Conservation (phyloP, 23 red algal species). For the Chondrus crispus region DNA sequence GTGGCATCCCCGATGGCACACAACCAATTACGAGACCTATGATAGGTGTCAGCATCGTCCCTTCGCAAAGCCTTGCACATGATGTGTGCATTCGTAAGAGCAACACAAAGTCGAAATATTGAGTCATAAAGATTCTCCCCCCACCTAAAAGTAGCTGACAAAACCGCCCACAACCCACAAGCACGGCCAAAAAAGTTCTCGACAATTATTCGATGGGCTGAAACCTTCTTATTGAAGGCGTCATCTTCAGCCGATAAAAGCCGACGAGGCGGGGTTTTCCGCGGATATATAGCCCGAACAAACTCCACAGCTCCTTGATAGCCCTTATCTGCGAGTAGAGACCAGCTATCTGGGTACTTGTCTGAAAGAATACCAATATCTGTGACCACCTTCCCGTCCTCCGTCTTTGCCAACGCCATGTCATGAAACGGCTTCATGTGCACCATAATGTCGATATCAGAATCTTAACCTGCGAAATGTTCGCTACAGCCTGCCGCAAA, state of each 20-base stretch:
- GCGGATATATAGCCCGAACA: neutral
- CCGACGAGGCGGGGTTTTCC: neutral
- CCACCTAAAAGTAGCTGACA: neutral
- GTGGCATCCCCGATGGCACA: too few relatives aligned
- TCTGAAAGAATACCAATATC: too few relatives aligned
- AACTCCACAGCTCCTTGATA: neutral
- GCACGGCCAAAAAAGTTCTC: neutral
- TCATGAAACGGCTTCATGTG: too few relatives aligned
- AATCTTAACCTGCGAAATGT: neutral
- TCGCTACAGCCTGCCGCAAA: neutral
- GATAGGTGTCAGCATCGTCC: too few relatives aligned
- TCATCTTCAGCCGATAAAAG: neutral
- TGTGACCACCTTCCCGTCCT: too few relatives aligned
- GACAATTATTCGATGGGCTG: neutral
- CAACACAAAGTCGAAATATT: neutral
- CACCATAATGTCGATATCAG: neutral
- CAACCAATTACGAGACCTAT: too few relatives aligned
- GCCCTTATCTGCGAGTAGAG: neutral
- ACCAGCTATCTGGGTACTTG: neutral
- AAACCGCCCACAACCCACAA: neutral
- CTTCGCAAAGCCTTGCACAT: too few relatives aligned
- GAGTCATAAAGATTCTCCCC: neutral
- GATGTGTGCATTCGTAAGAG: neutral
- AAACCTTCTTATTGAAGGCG: neutral
- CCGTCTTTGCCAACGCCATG: too few relatives aligned